Conservation (phyloP, 768 basidiomycete species). For the Boletellus ananas region DNA sequence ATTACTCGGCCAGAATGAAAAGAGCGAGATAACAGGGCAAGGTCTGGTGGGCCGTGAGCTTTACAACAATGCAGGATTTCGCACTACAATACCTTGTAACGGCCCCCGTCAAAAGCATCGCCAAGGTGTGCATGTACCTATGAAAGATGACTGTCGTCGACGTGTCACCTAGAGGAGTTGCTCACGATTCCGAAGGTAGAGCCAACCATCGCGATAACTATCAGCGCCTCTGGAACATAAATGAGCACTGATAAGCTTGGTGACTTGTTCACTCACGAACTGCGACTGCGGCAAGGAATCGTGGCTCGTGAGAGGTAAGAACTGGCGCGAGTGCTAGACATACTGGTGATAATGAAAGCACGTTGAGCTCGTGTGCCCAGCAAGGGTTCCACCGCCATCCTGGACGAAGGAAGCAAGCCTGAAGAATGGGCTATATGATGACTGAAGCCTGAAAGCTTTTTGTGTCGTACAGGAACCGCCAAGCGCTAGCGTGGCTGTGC, state of each 20-base stretch:
- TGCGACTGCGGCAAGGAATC: slow-evolving; percentile 40
- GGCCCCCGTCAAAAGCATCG: slow-evolving; percentile 8
- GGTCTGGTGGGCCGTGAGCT: slow-evolving; percentile 44
- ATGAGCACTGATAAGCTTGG: slow-evolving; percentile 1
- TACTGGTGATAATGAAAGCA: slow-evolving; percentile 70
- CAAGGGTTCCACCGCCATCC: slow-evolving; percentile 70
- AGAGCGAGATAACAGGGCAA: slow-evolving; percentile 82
- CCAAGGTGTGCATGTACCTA: slow-evolving; percentile 46
- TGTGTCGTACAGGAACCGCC: not conserved
- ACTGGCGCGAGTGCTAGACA: slow-evolving; percentile 21
- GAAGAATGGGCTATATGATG: slow-evolving; percentile 8
- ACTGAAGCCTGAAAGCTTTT: not conserved
- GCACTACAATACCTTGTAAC: slow-evolving; percentile 49
- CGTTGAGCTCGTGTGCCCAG: slow-evolving; percentile 70
- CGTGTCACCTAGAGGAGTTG: slow-evolving; percentile 4
- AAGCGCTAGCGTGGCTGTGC: slow-evolving; percentile 17
- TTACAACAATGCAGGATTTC: not conserved
- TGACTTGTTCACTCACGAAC: slow-evolving; percentile 50
- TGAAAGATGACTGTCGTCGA: slow-evolving; percentile 4
- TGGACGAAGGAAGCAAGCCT: slow-evolving; percentile 17
- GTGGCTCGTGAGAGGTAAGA: slow-evolving; percentile 6
- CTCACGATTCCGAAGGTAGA: slow-evolving; percentile 64
- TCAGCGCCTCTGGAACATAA: slow-evolving; percentile 56
- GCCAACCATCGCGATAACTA: slow-evolving; percentile 72
- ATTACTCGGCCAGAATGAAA: slow-evolving; percentile 78